Conservation (phyloP, 345 rosid species). For the Acer yangbiense region DNA sequence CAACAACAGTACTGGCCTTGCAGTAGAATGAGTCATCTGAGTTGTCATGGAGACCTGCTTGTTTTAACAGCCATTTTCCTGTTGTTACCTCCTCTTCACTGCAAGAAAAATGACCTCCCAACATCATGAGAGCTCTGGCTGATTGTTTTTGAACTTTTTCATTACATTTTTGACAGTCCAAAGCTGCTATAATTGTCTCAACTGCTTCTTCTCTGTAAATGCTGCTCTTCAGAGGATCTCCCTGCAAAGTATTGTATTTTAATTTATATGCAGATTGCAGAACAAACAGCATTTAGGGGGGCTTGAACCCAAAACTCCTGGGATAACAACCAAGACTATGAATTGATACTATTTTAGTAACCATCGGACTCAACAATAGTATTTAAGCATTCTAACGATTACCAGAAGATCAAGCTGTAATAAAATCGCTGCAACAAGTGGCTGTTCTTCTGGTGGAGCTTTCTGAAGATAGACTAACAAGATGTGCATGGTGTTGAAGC, state of each 20-base stretch:
- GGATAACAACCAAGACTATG: too few species aligned
- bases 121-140: slow-evolving; percentile 52
- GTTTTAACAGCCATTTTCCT: slow-evolving; percentile 48
- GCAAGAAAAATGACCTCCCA: slow-evolving; percentile 48
- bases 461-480: slow-evolving; percentile 49
- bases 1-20: slow-evolving; percentile 11
- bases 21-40: slow-evolving; percentile 24
- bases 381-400: background rate
- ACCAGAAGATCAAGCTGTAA: slow-evolving; percentile 72
- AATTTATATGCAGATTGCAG: too few species aligned
- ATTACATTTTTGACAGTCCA: slow-evolving; percentile 38
- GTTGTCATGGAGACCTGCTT: slow-evolving; percentile 33
- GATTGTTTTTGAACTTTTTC: slow-evolving; percentile 54
- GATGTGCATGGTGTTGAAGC: slow-evolving; percentile 58
- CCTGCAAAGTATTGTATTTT: slow-evolving; percentile 39
- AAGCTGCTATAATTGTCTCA: slow-evolving; percentile 43
- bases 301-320: too few species aligned
- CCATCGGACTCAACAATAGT: too few species aligned
- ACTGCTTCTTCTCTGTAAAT: slow-evolving; percentile 65
- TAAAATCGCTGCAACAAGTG: slow-evolving; percentile 51
- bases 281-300: too few species aligned
- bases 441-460: slow-evolving; percentile 51
- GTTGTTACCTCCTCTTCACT: slow-evolving; percentile 31
- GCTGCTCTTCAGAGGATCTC: slow-evolving; percentile 49
- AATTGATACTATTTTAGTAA: too few species aligned